Conservation (phyloP, 2,329 filamentous ascomycete species). For the Xylaria polymorpha region DNA sequence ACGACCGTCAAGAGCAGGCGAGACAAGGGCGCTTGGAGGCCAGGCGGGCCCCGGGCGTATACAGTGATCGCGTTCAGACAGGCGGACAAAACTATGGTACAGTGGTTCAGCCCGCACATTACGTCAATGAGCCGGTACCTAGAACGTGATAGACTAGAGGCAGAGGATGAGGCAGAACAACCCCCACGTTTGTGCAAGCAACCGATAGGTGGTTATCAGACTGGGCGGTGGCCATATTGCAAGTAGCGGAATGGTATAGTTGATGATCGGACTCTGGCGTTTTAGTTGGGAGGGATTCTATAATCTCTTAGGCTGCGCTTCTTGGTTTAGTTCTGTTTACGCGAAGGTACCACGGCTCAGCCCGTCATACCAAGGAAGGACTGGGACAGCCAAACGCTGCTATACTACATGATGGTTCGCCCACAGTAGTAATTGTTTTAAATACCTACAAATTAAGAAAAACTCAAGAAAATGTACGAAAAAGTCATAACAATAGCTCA, state of each 20-base stretch:
- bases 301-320: not conserved
- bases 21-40: constrained; percentile 66
- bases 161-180: not conserved
- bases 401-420: not conserved
- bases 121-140: constrained; percentile 1
- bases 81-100: constrained; percentile 75
- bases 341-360: not conserved
- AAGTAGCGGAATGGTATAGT: not conserved
- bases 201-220: not conserved
- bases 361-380: not conserved
- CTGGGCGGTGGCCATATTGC: not conserved
- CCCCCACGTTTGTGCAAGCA: not conserved
- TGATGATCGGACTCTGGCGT: constrained; percentile 5
- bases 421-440: not conserved
- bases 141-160: not conserved
- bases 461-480: not conserved
- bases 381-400: not conserved
- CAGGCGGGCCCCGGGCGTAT: constrained; percentile 73
- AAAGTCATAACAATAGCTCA: not conserved
- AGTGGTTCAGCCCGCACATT: constrained; percentile 52
- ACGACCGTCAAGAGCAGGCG: constrained; percentile 74
- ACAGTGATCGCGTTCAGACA: constrained; percentile 77
- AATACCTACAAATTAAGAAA: not conserved
- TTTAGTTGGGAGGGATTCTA: constrained; percentile 2
- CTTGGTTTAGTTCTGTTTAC: not conserved